A percentile compares a stretch with the other conserved stretches of the same genome.
phyloP scores from a whole-genome alignment of 768 basidiomycete species.

The Leccinum uliginosum region DNA sequence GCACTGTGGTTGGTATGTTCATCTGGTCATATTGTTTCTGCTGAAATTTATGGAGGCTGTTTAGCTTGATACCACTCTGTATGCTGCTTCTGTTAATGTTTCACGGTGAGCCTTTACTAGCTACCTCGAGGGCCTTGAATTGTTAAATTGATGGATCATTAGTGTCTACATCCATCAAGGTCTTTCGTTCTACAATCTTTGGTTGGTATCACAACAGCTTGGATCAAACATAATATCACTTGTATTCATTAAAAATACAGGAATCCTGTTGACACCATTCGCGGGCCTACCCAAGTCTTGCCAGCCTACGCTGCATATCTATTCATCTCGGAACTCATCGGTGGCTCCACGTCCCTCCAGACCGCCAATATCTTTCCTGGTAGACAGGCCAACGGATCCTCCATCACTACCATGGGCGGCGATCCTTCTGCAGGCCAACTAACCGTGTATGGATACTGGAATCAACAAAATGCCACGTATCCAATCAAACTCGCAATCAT shows the following conservation, averaged over 20 bases:
- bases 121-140: not conserved
- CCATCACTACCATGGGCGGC: conserved; percentile 47
- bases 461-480: conserved; percentile 26
- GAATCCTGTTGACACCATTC: conserved; percentile 45
- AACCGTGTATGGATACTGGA: conserved; percentile 52
- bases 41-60: not conserved
- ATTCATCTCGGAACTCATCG: conserved; percentile 46
- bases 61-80: conserved; percentile 19
- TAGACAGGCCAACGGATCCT: conserved; percentile 47
- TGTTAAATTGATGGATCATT: not conserved
- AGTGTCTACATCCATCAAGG: conserved; percentile 55
- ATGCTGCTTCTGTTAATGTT: conserved; percentile 39
- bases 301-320: conserved; percentile 52
- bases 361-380: conserved; percentile 51
- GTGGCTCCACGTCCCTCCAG: conserved; percentile 38
- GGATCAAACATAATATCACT: not conserved
- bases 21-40: not conserved
- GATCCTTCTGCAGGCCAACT: conserved; percentile 46
- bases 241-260: conserved; percentile 21
- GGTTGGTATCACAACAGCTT: conserved; percentile 27
- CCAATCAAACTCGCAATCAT: conserved; percentile 46
- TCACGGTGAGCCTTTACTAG: conserved; percentile 33
- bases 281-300: conserved; percentile 48
- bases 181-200: conserved; percentile 41
- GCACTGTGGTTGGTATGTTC: conserved; percentile 47